A percentile compares a stretch with the other conserved stretches of the same genome.
phyloP scores from a whole-genome alignment of 176 grass and related monocot genomes.

The Avena eriantha region DNA sequence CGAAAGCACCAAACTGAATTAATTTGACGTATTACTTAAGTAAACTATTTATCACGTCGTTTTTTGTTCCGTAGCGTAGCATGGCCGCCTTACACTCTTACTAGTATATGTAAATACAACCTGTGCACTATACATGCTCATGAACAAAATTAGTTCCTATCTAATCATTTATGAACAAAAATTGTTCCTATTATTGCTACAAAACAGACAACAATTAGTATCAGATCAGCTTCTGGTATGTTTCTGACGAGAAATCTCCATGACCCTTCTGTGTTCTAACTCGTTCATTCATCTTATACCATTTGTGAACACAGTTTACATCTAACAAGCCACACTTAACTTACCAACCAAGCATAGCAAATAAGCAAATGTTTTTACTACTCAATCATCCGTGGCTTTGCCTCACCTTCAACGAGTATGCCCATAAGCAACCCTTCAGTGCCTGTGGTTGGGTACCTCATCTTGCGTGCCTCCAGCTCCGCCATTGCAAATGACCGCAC shows the following conservation, averaged over 20 bases:
- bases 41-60: background rate
- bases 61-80: background rate
- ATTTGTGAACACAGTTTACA: background rate
- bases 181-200: background rate
- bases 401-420: slow-evolving; percentile 83
- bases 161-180: background rate
- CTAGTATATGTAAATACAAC: too few species aligned
- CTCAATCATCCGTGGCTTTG: slow-evolving; percentile 8
- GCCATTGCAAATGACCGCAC: slow-evolving; percentile 83
- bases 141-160: too few species aligned
- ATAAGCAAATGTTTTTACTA: background rate
- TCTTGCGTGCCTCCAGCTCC: slow-evolving; percentile 82
- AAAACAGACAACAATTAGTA: background rate
- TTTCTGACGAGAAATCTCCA: slow-evolving; percentile 23
- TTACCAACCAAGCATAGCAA: slow-evolving; percentile 9
- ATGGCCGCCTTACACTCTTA: background rate
- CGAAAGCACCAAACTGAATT: background rate
- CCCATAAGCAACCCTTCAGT: slow-evolving; percentile 89
- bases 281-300: slow-evolving; percentile 2
- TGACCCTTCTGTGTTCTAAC: background rate
- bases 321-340: slow-evolving; percentile 1
- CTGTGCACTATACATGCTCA: too few species aligned
- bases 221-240: background rate
- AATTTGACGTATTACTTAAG: background rate
- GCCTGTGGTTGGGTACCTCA: slow-evolving; percentile 73